phyloP scores from a whole-genome alignment of 768 basidiomycete genomes.

The Pleurotus giganteus region DNA sequence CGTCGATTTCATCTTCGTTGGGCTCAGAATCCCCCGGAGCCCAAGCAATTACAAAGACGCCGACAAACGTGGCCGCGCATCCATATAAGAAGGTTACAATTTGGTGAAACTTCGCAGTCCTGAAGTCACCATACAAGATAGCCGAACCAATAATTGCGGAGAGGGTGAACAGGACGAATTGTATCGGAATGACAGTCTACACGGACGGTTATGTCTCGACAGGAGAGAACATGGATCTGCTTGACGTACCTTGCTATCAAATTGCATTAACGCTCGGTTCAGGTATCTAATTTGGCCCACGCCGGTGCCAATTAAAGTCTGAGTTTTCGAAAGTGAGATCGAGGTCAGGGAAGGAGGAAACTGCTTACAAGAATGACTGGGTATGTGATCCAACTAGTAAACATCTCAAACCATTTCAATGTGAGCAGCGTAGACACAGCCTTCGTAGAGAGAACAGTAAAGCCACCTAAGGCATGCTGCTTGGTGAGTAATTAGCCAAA shows the following conservation, averaged over 20 bases:
- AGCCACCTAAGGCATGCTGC: constrained; percentile 64
- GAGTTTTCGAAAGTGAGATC: constrained; percentile 10
- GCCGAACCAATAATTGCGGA: constrained; percentile 92
- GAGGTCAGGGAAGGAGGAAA: background rate
- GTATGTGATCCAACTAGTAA: constrained; percentile 81
- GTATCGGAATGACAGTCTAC: constrained; percentile 88
- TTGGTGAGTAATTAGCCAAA: constrained; percentile 1
- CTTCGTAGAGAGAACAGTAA: constrained; percentile 93
- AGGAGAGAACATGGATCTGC: background rate
- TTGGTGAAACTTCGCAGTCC: constrained; percentile 75
- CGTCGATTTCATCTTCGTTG: constrained; percentile 25
- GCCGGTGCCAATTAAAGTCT: constrained; percentile 75
- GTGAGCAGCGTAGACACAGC: constrained; percentile 86
- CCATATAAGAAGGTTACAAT: constrained; percentile 85
- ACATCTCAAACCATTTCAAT: constrained; percentile 71
- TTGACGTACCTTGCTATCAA: constrained; percentile 78
- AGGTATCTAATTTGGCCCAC: constrained; percentile 83
- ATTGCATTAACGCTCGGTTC: constrained; percentile 86
- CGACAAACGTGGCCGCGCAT: constrained; percentile 84
- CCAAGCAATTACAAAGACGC: constrained; percentile 87
- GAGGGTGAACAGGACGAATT: constrained; percentile 93
- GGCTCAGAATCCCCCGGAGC: constrained; percentile 32
- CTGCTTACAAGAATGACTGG: constrained; percentile 66
- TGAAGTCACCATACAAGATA: constrained; percentile 93
- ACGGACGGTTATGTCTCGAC: background rate